Evolutionary conservation across 345 rosid species (phyloP).

Genomic region (Kernera saxatilis): DNA sequence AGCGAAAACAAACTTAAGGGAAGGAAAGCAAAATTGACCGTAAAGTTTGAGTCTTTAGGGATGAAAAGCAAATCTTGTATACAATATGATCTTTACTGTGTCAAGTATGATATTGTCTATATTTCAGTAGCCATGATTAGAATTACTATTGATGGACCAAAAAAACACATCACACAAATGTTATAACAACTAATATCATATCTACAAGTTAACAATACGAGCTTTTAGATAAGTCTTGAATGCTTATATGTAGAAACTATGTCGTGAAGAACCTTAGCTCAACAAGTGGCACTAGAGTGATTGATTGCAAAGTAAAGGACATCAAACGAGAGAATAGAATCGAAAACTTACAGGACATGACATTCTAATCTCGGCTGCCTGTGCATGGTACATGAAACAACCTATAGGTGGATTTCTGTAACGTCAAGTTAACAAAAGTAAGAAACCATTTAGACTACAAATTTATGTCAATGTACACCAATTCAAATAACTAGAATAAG

Average conservation of each 20-base stretch:
- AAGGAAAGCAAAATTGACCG: neutral
- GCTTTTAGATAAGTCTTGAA: neutral
- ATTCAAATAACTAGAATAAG: neutral
- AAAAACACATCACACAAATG: neutral
- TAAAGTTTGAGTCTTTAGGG: neutral
- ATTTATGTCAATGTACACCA: neutral
- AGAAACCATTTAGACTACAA: neutral
- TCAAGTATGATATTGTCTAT: no score
- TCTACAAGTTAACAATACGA: neutral
- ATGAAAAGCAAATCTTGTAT: neutral
- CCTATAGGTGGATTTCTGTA: constrained; percentile 94
- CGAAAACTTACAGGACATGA: constrained; percentile 45
- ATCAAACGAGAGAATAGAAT: neutral
- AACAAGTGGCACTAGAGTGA: constrained; percentile 1
- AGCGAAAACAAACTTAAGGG: neutral
- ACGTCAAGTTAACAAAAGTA: constrained; percentile 5
- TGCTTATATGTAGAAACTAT: neutral
- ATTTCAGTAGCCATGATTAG: neutral
- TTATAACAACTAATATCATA: neutral
- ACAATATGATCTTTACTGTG: neutral
- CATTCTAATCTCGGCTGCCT: constrained; percentile 63
- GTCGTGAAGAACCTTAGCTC: neutral
- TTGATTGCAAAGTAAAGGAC: neutral
- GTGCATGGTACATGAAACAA: constrained; percentile 84
- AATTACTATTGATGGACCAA: neutral